phyloP scores from a whole-genome alignment of 1,284 basidiomycete genomes.

The Hortiboletus rubellus region DNA sequence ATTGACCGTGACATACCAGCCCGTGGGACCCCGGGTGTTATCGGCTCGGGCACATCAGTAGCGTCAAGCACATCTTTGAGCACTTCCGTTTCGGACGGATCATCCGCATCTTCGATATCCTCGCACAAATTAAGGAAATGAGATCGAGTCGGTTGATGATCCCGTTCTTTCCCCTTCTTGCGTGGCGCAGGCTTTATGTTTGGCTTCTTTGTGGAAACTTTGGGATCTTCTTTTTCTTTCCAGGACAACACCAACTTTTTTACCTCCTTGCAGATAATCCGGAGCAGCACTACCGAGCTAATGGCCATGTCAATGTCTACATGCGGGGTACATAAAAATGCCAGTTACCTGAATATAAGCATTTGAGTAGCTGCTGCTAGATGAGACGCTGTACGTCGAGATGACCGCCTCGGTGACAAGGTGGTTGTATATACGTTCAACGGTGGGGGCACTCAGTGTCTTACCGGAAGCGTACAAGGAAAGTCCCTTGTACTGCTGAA shows the following conservation, averaged over 20 bases:
- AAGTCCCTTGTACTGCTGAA: slow-evolving; percentile 51
- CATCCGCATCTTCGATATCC: slow-evolving; percentile 33
- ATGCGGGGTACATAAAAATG: background rate
- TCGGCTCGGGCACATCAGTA: background rate
- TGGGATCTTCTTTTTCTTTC: slow-evolving; percentile 25
- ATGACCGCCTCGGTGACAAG: slow-evolving; percentile 48
- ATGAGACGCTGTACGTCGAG: slow-evolving; percentile 39
- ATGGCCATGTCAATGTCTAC: slow-evolving; percentile 4
- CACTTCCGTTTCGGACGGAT: slow-evolving; percentile 21
- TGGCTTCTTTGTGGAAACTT: slow-evolving; percentile 27
- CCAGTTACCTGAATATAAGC: slow-evolving; percentile 28
- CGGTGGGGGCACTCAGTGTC: slow-evolving; percentile 46
- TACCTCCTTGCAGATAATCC: slow-evolving; percentile 24
- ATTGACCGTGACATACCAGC: slow-evolving; percentile 13
- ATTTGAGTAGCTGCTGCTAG: slow-evolving; percentile 36
- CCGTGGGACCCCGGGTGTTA: slow-evolving; percentile 5
- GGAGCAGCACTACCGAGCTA: slow-evolving; percentile 28
- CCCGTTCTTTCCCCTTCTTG: slow-evolving; percentile 27
- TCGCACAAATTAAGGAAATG: slow-evolving; percentile 26
- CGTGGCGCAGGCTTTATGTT: slow-evolving; percentile 8
- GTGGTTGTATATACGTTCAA: slow-evolving; percentile 60
- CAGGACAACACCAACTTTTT: slow-evolving; percentile 26
- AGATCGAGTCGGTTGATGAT: background rate
- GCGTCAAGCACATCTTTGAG: slow-evolving; percentile 16
- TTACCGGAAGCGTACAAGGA: slow-evolving; percentile 57